Base-by-base conservation (phyloP, 345 rosid species). In the Ceriops tagal region DNA sequence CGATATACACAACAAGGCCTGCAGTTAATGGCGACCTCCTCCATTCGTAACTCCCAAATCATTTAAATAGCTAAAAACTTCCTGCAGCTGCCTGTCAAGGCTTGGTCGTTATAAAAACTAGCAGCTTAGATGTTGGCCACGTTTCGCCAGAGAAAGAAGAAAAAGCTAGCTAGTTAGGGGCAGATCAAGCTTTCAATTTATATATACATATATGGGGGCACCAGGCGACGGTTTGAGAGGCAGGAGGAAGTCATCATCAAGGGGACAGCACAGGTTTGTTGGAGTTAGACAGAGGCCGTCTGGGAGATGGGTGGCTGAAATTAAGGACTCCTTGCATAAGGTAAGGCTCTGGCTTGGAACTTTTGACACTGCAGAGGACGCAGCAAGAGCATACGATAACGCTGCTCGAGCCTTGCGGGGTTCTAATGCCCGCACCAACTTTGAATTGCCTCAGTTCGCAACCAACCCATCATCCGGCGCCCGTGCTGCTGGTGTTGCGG, bases 271-370 rank as follows among this genome's bases (percentile, higher is more conserved):
- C 30, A 68, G 76, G 30, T 83, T 85, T 53, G 84, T 83, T 0
- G 89, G 89, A 11, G 86, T 85, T 7, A 62, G 89, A 69, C 86
- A 83, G 72, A 73, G 89, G 46, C 85, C 89, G 8, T 85, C 89
- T 0, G 86, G 85, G 53, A 73, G 89, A 67, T 85, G 85, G 89
- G 89, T 84, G 18, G 89, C 89, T 1, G 89, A 85, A 80, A 85
- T 85, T 55, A 85, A 81, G 67, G 86, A 79, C 47, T 81, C 89
- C 3, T 49, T 85, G 43, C 85, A 83, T 18, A 83, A 83, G 46
- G 86, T 82, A 16, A 73, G 89, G 66, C 85, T 83, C 10, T 85
- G 86, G 86, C 89, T 85, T 7, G 86, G 86, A 26, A 81, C 89
- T 1, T 85, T 85, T 32, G 89, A 85, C 78, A 78, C 88, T 0